Percentiles rank a stretch among this genome's conserved stretches.
These are phyloP conservation scores for Bipolaris cookei DNA, from an alignment of 2,329 filamentous ascomycete species.

Conservation along the genomic window DNA sequence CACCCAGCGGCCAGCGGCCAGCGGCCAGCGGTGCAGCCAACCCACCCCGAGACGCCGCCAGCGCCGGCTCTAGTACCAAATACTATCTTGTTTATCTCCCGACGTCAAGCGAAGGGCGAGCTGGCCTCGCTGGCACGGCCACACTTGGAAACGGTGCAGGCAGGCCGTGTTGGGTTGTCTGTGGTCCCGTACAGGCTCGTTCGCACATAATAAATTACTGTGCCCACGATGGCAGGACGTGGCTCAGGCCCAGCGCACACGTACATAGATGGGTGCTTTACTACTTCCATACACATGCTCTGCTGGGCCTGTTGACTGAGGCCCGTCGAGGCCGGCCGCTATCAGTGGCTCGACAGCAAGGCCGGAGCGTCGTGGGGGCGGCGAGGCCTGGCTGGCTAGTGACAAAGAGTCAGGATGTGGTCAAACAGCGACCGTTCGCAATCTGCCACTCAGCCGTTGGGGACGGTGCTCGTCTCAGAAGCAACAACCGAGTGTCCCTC, in stretches of 20 bases:
- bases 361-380: constrained; percentile 13
- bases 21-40: no score
- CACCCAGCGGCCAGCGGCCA: no score
- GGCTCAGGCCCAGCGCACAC: no score
- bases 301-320: no score
- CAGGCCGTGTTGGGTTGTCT: background rate
- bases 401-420: background rate
- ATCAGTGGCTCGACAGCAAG: constrained; percentile 19
- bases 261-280: no score
- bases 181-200: background rate
- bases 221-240: background rate
- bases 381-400: background rate
- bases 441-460: constrained; percentile 27
- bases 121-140: constrained; percentile 27
- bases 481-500: constrained; percentile 9
- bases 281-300: no score
- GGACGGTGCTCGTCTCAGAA: constrained; percentile 19
- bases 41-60: constrained; percentile 1
- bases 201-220: background rate
- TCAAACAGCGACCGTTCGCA: constrained; percentile 16
- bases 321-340: background rate
- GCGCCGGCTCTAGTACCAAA: constrained; percentile 6
- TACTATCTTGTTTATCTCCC: constrained; percentile 25
- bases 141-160: constrained; percentile 34
- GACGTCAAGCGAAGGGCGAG: constrained; percentile 22